Conservation (phyloP, 345 rosid species). For the Luvunga scandens region DNA sequence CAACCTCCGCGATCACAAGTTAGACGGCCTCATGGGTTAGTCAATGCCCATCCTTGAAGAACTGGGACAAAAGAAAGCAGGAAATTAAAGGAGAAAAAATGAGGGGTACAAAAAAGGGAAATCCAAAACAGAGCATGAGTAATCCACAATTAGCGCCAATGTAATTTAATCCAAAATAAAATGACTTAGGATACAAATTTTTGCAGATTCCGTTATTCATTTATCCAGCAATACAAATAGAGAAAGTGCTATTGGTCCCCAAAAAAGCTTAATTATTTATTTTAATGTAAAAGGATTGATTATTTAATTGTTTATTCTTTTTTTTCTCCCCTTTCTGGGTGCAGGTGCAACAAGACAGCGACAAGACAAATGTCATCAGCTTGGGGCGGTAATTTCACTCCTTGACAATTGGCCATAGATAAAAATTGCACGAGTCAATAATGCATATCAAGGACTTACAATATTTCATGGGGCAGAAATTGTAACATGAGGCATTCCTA, state of each 20-base stretch:
- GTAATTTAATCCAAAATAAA: background rate
- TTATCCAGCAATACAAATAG: background rate
- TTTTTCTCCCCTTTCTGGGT: no score
- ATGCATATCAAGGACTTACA: slow-evolving; percentile 34
- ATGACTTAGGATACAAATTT: background rate
- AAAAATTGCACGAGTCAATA: background rate
- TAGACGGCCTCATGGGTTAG: slow-evolving; percentile 38
- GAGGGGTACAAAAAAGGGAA: background rate
- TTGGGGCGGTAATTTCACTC: background rate
- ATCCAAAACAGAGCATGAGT: background rate
- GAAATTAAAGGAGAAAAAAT: background rate
- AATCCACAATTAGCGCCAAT: background rate
- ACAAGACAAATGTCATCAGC: background rate
- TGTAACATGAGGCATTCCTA: slow-evolving; percentile 33
- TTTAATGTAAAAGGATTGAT: background rate
- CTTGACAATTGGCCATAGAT: background rate
- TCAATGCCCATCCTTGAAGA: slow-evolving; percentile 30
- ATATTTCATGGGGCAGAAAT: slow-evolving; percentile 29
- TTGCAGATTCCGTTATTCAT: background rate
- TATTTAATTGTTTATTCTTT: background rate
- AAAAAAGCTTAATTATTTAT: background rate
- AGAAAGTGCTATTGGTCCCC: background rate
- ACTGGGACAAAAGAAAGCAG: slow-evolving; percentile 27
- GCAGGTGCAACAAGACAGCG: background rate
- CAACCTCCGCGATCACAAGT: slow-evolving; percentile 35